Evolutionary conservation across 176 grass and related monocot genomes (phyloP).

Genomic region (Rhipidocladum racemiflorum): DNA sequence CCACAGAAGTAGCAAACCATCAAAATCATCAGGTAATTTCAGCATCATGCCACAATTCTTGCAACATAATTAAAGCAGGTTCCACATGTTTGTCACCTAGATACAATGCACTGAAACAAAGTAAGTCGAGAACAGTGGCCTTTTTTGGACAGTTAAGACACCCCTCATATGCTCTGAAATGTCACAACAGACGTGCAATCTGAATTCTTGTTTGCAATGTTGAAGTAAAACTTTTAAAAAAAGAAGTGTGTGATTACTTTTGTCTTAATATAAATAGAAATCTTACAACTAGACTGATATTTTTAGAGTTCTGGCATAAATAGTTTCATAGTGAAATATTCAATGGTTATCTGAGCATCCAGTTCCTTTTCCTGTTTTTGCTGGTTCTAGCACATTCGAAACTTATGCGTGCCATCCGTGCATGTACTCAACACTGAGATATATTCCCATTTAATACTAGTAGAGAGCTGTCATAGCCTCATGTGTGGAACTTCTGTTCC

Average conservation of each 20-base stretch:
- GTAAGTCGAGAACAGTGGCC: not conserved
- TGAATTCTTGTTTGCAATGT: not conserved
- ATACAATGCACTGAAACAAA: conserved; percentile 7
- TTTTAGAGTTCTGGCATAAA: not conserved
- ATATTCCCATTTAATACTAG: not conserved
- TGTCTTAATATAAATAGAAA: not conserved
- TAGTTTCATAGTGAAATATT: not conserved
- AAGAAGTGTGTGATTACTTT: not conserved
- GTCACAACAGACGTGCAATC: not conserved
- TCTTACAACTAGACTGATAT: not conserved
- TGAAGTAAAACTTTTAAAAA: conserved; percentile 1
- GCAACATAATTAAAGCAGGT: conserved; percentile 5
- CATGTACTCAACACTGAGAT: not conserved
- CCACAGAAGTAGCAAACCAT: conserved; percentile 29
- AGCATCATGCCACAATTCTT: conserved; percentile 12
- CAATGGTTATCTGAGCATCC: not conserved
- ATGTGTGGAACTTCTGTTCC: not conserved
- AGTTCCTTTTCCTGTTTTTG: not conserved
- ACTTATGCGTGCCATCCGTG: not conserved
- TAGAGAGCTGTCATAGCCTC: not conserved
- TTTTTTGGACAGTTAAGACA: not conserved
- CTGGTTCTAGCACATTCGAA: not conserved
- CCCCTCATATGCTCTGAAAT: not conserved
- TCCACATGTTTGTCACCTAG: conserved; percentile 15
- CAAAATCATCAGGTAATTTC: conserved; percentile 56